Evolutionary conservation across 768 basidiomycete species (phyloP), one percentile per base, ranked within the genome.

Genomic region (Psilocybe sp.): DNA sequence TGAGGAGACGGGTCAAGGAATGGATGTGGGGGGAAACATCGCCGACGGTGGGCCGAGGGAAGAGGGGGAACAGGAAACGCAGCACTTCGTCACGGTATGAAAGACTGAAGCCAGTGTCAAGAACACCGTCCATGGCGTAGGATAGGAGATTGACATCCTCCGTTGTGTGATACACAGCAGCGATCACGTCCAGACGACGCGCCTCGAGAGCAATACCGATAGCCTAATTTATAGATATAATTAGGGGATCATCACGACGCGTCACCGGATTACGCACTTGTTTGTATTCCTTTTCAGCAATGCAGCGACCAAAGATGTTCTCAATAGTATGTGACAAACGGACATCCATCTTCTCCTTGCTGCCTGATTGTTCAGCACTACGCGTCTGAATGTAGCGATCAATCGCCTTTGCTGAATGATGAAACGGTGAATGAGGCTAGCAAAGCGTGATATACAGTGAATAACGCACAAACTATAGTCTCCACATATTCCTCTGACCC

Each of bases 201-300:
- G 95, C 86, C 62, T 98, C 95, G 10, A 99, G 79, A 4, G 96
- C 96, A 60, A 99, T 90, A 18, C 97, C 95, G 55, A 98, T 87
- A 8, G 93, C 95, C 91, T 95, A 56, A 11, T 36, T 51, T 32
- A 19, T 15, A 15, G 18, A 23, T 43, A 54, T 38, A 46, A 56
- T 10, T 45, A 49, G 38, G 55, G 19, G 12, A 45, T 45, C 53
- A 51, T 61, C 51, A 44, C 7, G 4, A 28, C 37, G 47, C 51
- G 46, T 35, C 45, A 31, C n/a, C 20, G 44, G 39, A 11, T 15
- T 51, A 62, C 73, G 50, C 36, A 89, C 94, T 75, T 98, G 92
- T 65, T 88, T 93, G 70, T 81, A 91, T 69, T 98, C 94, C 47
- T 88, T 87, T 52, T 96, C 92, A 8, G 84, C 77, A 44, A 93